Evolutionary conservation across 257 asterid genomes (phyloP).

Genomic region (Henckelia pumila): DNA sequence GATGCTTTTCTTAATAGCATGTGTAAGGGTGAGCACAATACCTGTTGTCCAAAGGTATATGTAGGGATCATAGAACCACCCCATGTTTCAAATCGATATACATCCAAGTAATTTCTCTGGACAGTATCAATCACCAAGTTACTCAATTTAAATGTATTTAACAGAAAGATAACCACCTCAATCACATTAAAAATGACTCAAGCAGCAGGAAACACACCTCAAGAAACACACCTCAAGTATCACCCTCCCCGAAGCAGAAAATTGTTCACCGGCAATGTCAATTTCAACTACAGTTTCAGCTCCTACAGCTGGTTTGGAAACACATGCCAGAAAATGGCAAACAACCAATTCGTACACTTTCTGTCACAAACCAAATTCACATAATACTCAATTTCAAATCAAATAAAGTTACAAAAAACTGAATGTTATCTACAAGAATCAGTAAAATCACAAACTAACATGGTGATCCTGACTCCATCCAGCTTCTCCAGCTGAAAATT

Average conservation of each 20-base stretch:
- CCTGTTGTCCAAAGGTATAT: conserved; percentile 80
- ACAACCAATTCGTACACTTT: conserved; percentile 93
- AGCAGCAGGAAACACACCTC: conserved; percentile 45
- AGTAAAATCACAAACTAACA: conserved; percentile 46
- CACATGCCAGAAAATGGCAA: conserved; percentile 97
- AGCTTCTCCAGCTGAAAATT: conserved; percentile 88
- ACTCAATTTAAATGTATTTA: conserved; percentile 17
- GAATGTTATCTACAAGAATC: conserved; percentile 12
- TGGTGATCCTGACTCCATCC: conserved; percentile 94
- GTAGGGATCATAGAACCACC: conserved; percentile 89
- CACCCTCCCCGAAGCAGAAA: conserved; percentile 84
- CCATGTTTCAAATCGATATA: conserved; percentile 89
- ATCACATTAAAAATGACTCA: conserved; percentile 14
- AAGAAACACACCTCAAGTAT: conserved; percentile 88
- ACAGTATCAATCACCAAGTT: conserved; percentile 23
- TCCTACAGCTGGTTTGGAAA: conserved; percentile 93
- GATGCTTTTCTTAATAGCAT: conserved; percentile 9
- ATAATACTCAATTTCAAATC: conserved; percentile 22
- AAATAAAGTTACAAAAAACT: neutral
- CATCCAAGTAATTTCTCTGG: conserved; percentile 96
- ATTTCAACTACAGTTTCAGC: conserved; percentile 95
- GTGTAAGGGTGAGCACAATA: conserved; percentile 26
- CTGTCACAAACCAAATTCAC: conserved; percentile 45
- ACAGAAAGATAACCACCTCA: conserved; percentile 23
- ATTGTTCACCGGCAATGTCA: conserved; percentile 90